Percentiles rank a stretch among this genome's conserved stretches.
phyloP scores from a whole-genome alignment of 2,329 filamentous ascomycete species.

The Claviceps sp. region DNA sequence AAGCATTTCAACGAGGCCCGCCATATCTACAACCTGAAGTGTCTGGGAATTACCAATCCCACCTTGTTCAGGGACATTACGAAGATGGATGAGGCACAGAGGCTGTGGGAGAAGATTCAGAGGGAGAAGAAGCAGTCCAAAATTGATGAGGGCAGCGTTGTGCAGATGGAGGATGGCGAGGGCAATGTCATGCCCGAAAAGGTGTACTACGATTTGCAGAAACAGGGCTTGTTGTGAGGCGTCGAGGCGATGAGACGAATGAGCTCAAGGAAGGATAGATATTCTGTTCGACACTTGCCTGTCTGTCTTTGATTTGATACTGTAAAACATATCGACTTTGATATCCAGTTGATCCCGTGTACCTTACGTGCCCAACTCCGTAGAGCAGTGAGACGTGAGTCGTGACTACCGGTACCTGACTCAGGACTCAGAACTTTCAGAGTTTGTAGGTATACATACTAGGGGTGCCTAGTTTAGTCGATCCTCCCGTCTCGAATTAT shows the following conservation, averaged over 20 bases:
- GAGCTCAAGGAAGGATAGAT: neutral
- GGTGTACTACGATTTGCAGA: constrained; percentile 90
- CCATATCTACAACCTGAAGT: constrained; percentile 88
- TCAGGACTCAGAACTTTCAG: too few species aligned
- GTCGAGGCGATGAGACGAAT: neutral
- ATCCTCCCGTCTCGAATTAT: too few species aligned
- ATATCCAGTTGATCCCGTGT: too few species aligned
- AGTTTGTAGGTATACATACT: too few species aligned
- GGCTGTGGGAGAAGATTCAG: constrained; percentile 88
- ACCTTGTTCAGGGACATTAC: constrained; percentile 90
- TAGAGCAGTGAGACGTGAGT: too few species aligned
- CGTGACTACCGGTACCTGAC: too few species aligned
- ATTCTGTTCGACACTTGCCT: neutral
- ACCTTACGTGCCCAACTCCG: too few species aligned
- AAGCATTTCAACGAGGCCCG: constrained; percentile 95
- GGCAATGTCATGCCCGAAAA: constrained; percentile 99
- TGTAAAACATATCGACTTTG: neutral
- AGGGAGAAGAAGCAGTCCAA: constrained; percentile 68
- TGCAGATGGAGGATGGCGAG: constrained; percentile 96
- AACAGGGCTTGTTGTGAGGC: constrained; percentile 66
- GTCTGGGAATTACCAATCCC: constrained; percentile 84
- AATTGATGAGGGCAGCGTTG: constrained; percentile 66
- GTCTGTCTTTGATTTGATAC: neutral
- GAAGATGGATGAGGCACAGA: constrained; percentile 75
- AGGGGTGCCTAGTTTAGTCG: too few species aligned